These are phyloP conservation scores for Prasinococcaceae sp. DNA, from an alignment of 139 green algal species.

Conservation along the genomic window DNA sequence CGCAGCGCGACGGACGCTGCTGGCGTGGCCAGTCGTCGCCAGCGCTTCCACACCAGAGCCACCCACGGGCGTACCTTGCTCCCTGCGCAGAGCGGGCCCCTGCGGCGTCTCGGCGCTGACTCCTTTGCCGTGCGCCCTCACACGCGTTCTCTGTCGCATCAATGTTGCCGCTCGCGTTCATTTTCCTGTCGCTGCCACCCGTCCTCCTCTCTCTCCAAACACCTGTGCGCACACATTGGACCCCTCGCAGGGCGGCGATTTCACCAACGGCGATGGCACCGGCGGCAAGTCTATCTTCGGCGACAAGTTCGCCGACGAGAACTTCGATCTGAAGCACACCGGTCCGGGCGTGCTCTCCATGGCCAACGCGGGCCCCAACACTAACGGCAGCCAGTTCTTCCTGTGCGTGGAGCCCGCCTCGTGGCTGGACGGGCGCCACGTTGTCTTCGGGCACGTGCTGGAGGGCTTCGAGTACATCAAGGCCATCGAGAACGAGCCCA, in stretches of 20 bases:
- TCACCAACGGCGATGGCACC: constrained; percentile 25
- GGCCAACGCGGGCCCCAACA: constrained; percentile 57
- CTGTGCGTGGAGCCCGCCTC: constrained; percentile 46
- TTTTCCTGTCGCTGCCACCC: too few relatives aligned
- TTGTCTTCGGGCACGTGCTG: constrained; percentile 47
- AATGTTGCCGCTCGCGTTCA: too few relatives aligned
- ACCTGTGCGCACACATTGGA: too few relatives aligned
- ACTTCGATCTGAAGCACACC: constrained; percentile 71
- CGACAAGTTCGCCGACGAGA: constrained; percentile 34
- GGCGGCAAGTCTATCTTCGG: constrained; percentile 35
- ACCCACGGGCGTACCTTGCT: too few relatives aligned
- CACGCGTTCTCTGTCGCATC: too few relatives aligned
- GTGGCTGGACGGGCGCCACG: constrained; percentile 68
- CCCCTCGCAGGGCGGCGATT: constrained; percentile 23
- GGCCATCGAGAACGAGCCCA: constrained; percentile 41
- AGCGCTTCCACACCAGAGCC: too few relatives aligned
- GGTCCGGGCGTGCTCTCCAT: constrained; percentile 49
- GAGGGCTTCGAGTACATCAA: constrained; percentile 61
- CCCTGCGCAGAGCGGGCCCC: too few relatives aligned
- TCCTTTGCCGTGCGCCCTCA: too few relatives aligned
- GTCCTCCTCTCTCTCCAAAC: too few relatives aligned
- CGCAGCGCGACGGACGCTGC: too few relatives aligned
- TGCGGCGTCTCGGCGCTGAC: too few relatives aligned
- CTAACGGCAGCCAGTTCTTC: constrained; percentile 68
- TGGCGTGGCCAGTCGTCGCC: too few relatives aligned